Evolutionary conservation across 805 yeast genomes (phyloP), one percentile per base, ranked within the genome.

Genomic region (Schwanniomyces sp.): DNA sequence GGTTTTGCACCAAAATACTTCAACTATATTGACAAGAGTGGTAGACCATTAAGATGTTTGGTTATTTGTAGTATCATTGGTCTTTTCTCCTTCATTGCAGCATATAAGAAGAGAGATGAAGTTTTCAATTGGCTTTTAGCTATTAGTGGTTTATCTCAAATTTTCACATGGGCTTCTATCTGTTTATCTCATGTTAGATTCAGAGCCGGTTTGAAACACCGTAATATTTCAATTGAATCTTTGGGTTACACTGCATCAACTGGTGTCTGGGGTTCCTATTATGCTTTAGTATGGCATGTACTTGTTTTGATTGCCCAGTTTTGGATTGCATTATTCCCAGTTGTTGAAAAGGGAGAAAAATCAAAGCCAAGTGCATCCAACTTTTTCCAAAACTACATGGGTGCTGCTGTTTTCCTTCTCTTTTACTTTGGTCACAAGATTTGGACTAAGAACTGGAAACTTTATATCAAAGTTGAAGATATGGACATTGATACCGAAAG

Each of bases 301-400:
- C 61, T 72, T 43, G 64, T 72, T 43, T 61, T 72, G 52, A 57
- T 72, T 46, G 75, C 72, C 21, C 76, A 72, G 55, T 72, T 72
- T 56, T 72, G 75, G 75, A 71, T 72, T 41, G 74, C 77, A 4
- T 67, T 72, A 47, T 72, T 52, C 62, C 78, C 78, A 7, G 52
- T 63, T 47, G 71, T 64, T 3, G 55, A 56, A 8, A 21, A 21
- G 5, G 24, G 24, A 4, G 24, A 21, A 21, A 21, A 21, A 21
- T 53, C 58, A 17, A 59, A 49, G 27, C 64, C 69, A n/a, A 50
- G 56, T 43, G 71, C 60, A 12, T 40, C 48, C 11, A 55, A 57
- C 47, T 69, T 69, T 47, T 69, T 69, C 60, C 66, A 68, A 46
- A 54, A 53, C 39, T 68, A 68, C 53, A 56, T 68, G 46, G 73